Base-by-base conservation (phyloP, 73 alveolate genomes). In the Tetrahymena borealis region DNA sequence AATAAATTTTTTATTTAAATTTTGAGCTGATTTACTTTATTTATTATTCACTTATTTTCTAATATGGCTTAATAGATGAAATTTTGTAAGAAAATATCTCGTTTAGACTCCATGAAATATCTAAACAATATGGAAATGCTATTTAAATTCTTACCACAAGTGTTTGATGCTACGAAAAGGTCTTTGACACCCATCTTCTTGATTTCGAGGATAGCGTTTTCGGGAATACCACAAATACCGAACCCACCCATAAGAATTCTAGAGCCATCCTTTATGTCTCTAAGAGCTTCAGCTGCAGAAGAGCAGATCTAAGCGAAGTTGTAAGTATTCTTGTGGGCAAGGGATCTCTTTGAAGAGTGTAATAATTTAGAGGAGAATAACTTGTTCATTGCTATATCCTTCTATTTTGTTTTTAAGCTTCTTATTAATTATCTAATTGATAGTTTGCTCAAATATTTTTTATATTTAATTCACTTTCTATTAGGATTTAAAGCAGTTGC, bases 171-270 rank as follows among this genome's bases (percentile, higher is more conserved):
- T 32, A 95, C 79, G n/a, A 98, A 96, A 16, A 97, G 91, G 43
- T 94, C 97, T 93, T 91, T 90, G 16, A 31, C 91, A 24, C 91
- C 97, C 40, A 91, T 39, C 37, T 94, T 42, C 91, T 36, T 91
- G 42, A 97, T 85, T 13, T 90, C 41, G 36, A 38, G 90, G 91
- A 96, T 96, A 13, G 95, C 78, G 90, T 96, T 96, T 85, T 94
- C 98, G 12, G 98, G 98, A 39, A 96, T 94, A 38, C 98, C 98
- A 36, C 97, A 96, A 28, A 96, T 91, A 36, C 98, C 98, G 60
- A 96, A 96, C n/a, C 98, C 98, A 28, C 98, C 98, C 39, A 94
- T 92, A 7, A 94, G 28, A 38, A 95, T 38, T 24, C 94, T 95
- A 24, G 96, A 35, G 37, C 97, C 97, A 39, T 35, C 38, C 20